A percentile compares a stretch with the other conserved stretches of the same genome.
phyloP scores from a whole-genome alignment of 73 alveolate genomes.

The Diophrys appendiculata region DNA sequence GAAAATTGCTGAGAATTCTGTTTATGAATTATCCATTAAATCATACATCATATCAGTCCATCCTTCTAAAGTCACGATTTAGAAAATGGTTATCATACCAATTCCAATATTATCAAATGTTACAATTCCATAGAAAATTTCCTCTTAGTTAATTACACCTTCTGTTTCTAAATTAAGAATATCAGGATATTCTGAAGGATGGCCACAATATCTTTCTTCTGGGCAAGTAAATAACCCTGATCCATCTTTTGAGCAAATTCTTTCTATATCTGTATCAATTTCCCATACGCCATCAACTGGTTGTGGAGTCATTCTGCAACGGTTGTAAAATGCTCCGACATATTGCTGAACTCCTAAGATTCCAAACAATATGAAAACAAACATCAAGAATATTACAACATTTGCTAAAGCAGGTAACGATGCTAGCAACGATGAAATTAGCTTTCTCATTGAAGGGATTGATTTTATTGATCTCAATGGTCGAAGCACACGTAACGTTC shows the following conservation, averaged over 20 bases:
- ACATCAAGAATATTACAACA: conserved; percentile 42
- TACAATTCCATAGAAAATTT: conserved; percentile 60
- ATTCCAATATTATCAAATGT: conserved; percentile 66
- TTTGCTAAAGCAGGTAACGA: conserved; percentile 46
- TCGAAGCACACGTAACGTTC: conserved; percentile 36
- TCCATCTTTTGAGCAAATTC: conserved; percentile 36
- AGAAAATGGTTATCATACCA: conserved; percentile 73
- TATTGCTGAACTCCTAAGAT: conserved; percentile 49
- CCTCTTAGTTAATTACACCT: conserved; percentile 19
- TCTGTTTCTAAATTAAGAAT: conserved; percentile 5
- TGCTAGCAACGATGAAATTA: conserved; percentile 18
- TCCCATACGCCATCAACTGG: conserved; percentile 42
- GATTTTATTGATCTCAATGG: conserved; percentile 51
- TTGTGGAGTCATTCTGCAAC: conserved; percentile 29
- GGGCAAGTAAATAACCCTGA: conserved; percentile 60
- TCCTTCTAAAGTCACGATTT: conserved; percentile 75
- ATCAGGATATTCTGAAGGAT: conserved; percentile 34
- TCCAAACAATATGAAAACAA: conserved; percentile 49
- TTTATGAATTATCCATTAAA: conserved; percentile 31
- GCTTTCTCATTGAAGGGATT: conserved; percentile 53
- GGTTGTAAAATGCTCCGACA: conserved; percentile 8
- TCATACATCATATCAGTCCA: conserved; percentile 73
- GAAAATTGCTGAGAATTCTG: conserved; percentile 16
- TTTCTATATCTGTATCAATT: conserved; percentile 37
- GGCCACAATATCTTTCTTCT: conserved; percentile 41